Evolutionary conservation across 805 yeast species (phyloP).

Genomic region (Lachancea quebecensis): DNA sequence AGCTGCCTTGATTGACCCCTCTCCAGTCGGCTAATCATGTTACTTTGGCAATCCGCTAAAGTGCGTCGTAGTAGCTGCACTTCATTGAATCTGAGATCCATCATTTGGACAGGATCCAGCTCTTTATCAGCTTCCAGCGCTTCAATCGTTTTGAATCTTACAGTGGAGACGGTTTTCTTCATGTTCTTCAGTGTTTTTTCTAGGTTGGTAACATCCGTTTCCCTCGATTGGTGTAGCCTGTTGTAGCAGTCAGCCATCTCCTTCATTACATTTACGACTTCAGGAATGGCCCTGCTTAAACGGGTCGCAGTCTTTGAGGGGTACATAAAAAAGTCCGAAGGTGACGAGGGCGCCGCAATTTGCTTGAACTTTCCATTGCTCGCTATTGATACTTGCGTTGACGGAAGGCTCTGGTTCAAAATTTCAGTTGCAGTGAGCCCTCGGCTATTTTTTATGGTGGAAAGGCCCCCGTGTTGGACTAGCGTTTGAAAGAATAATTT

Average conservation of each 20-base stretch:
- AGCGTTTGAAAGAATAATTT: constrained; percentile 30
- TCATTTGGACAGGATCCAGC: constrained; percentile 75
- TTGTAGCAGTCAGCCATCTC: constrained; percentile 48
- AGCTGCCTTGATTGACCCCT: constrained; percentile 26
- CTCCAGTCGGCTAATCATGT: constrained; percentile 22
- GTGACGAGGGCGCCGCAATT: constrained; percentile 6
- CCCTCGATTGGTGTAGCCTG: constrained; percentile 41
- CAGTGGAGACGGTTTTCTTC: constrained; percentile 17
- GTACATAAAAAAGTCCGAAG: constrained; percentile 23
- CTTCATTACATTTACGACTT: constrained; percentile 26
- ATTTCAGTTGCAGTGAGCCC: constrained; percentile 25
- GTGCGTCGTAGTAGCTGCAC: constrained; percentile 11
- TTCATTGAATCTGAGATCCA: constrained; percentile 12
- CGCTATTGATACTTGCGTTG: background rate
- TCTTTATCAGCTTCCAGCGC: constrained; percentile 54
- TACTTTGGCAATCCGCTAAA: constrained; percentile 17
- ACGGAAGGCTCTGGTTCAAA: constrained; percentile 33
- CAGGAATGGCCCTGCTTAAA: constrained; percentile 25
- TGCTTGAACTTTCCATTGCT: constrained; percentile 6
- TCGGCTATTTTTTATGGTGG: constrained; percentile 42
- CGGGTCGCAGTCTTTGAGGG: constrained; percentile 31
- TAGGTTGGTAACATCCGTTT: constrained; percentile 34
- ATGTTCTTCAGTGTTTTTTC: constrained; percentile 22
- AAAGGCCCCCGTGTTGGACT: constrained; percentile 29
- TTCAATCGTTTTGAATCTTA: constrained; percentile 24